Evolutionary conservation across 768 basidiomycete species (phyloP).

Genomic region (Collybia nuda): DNA sequence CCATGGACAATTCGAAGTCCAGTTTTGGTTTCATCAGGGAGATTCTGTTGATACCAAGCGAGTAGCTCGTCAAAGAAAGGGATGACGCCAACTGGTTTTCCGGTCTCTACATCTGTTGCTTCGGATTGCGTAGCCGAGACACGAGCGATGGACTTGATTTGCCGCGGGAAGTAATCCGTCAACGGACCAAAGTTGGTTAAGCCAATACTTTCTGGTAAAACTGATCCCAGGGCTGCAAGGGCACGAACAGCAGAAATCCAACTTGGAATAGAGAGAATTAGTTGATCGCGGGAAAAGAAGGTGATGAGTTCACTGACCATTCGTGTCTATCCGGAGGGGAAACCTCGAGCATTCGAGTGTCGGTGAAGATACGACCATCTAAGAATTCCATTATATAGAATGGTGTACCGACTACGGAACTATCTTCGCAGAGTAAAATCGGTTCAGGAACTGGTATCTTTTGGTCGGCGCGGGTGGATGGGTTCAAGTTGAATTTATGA

Average conservation of each 20-base stretch:
- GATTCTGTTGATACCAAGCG: conserved; percentile 70
- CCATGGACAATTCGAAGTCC: conserved; percentile 93
- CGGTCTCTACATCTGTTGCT: conserved; percentile 64
- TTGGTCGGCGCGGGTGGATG: conserved; percentile 45
- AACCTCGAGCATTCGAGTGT: conserved; percentile 74
- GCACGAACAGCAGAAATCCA: conserved; percentile 78
- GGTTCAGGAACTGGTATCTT: conserved; percentile 86
- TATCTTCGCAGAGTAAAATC: conserved; percentile 80
- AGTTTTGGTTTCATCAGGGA: conserved; percentile 75
- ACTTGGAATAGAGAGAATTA: conserved; percentile 33
- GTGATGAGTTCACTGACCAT: conserved; percentile 48
- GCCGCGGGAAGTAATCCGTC: conserved; percentile 87
- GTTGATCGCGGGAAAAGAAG: background rate
- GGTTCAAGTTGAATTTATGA: conserved; percentile 66
- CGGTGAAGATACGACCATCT: conserved; percentile 92
- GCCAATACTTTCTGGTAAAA: conserved; percentile 65
- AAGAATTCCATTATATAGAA: conserved; percentile 98
- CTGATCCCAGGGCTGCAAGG: conserved; percentile 64
- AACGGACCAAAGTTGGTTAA: conserved; percentile 70
- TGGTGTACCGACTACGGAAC: conserved; percentile 74
- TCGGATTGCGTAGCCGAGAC: conserved; percentile 80
- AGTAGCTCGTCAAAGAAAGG: conserved; percentile 74
- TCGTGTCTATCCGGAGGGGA: conserved; percentile 59
- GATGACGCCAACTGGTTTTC: conserved; percentile 62
- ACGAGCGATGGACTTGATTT: conserved; percentile 84